Evolutionary conservation across 2,329 filamentous ascomycete genomes (phyloP).

Genomic region (Hypoxylon sp.): DNA sequence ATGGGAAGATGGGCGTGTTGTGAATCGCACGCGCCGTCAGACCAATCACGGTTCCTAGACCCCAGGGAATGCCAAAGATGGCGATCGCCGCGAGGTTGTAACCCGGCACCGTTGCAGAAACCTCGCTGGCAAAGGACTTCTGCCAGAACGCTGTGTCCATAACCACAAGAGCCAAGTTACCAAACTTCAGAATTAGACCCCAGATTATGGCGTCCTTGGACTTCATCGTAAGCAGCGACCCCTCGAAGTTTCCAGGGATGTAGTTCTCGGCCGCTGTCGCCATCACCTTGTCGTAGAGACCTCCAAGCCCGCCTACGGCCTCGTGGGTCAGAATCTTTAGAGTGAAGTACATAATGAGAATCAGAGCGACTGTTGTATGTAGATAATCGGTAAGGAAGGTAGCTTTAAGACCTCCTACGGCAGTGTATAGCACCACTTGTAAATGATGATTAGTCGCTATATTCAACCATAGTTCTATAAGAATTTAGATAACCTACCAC

Average conservation of each 20-base stretch:
- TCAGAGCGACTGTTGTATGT: conserved; percentile 63
- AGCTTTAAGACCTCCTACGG: conserved; percentile 64
- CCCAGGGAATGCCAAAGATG: conserved; percentile 64
- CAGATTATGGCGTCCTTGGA: conserved; percentile 61
- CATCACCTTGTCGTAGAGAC: conserved; percentile 63
- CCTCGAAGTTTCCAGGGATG: conserved; percentile 62
- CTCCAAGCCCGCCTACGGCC: conserved; percentile 59
- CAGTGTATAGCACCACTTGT: conserved; percentile 63
- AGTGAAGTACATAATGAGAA: conserved; percentile 65
- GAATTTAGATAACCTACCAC: conserved; percentile 51
- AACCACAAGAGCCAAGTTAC: conserved; percentile 64
- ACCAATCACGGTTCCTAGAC: conserved; percentile 62
- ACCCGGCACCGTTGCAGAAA: conserved; percentile 62
- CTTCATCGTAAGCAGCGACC: conserved; percentile 65
- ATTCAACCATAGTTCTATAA: neutral
- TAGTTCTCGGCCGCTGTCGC: conserved; percentile 59
- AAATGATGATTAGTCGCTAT: neutral
- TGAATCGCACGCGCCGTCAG: conserved; percentile 62
- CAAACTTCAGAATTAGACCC: conserved; percentile 63
- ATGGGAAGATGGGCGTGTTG: conserved; percentile 61
- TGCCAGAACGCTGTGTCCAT: conserved; percentile 69
- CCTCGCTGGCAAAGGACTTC: conserved; percentile 65
- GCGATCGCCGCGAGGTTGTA: conserved; percentile 63
- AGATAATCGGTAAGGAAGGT: conserved; percentile 65
- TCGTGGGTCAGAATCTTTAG: conserved; percentile 61